These are phyloP conservation scores for Saturnispora sekii DNA, from an alignment of 805 yeast genomes.

Conservation along the genomic window DNA sequence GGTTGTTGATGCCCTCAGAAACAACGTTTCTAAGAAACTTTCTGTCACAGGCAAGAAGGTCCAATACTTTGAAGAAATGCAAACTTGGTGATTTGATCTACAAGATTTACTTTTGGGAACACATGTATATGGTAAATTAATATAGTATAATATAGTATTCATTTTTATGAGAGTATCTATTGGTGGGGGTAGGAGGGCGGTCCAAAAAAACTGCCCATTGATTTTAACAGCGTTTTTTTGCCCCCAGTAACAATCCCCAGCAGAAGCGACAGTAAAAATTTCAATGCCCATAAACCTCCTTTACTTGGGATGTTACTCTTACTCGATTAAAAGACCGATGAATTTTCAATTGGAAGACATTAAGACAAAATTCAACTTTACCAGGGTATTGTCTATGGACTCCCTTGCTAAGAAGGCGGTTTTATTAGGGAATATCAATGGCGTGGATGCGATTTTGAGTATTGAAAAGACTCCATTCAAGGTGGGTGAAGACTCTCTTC, in stretches of 20 bases:
- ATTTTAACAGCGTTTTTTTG: no score
- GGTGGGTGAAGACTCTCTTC: neutral
- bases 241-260: no score
- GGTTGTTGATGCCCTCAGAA: conserved; percentile 29
- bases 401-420: conserved; percentile 60
- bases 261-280: no score
- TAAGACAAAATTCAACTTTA: conserved; percentile 34
- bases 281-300: no score
- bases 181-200: no score
- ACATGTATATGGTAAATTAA: no score
- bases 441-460: conserved; percentile 54
- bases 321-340: neutral
- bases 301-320: no score
- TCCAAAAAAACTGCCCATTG: no score
- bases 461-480: conserved; percentile 65
- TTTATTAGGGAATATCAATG: conserved; percentile 57
- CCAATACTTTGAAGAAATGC: conserved; percentile 29
- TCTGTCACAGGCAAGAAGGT: conserved; percentile 12
- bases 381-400: conserved; percentile 42
- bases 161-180: no score
- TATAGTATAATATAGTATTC: no score
- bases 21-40: conserved; percentile 16
- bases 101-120: no score
- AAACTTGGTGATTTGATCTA: conserved; percentile 22
- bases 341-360: neutral